Percentiles rank a stretch among this genome's conserved stretches.
Conservation (phyloP, 2,329 filamentous ascomycete species). For the Botrytis pseudocinerea region DNA sequence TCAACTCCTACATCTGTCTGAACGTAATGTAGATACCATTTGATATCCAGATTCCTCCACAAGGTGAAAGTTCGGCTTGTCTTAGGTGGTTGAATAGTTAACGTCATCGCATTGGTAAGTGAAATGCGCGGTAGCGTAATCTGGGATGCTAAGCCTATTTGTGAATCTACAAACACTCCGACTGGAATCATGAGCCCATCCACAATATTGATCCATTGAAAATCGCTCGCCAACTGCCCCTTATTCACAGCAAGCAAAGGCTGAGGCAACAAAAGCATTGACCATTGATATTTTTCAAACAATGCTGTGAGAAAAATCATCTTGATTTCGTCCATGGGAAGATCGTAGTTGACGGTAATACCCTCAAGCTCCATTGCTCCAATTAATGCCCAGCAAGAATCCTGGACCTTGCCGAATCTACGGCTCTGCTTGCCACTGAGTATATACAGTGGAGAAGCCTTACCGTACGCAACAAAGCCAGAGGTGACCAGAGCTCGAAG, state of each 20-base stretch:
- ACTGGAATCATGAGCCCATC: neutral
- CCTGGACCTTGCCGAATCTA: neutral
- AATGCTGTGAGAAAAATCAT: neutral
- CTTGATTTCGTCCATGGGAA: neutral
- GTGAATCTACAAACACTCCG: constrained; percentile 1
- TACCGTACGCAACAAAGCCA: neutral
- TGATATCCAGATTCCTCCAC: neutral
- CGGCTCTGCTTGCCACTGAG: neutral
- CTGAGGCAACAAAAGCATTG: neutral
- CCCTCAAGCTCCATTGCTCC: neutral
- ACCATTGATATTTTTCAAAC: neutral
- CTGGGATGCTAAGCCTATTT: neutral
- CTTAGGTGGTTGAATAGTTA: neutral
- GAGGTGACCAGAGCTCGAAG: neutral
- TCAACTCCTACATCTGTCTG: neutral
- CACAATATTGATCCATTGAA: neutral
- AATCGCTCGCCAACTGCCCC: neutral
- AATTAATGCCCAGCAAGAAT: neutral
- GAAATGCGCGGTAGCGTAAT: neutral
- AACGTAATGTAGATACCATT: constrained; percentile 12
- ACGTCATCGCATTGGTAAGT: neutral
- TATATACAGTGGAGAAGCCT: constrained; percentile 2
- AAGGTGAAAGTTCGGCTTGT: neutral
- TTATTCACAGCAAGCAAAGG: neutral
- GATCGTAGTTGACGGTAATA: neutral